Conservation (phyloP, 2,329 filamentous ascomycete species). For the Annulohypoxylon truncatum region DNA sequence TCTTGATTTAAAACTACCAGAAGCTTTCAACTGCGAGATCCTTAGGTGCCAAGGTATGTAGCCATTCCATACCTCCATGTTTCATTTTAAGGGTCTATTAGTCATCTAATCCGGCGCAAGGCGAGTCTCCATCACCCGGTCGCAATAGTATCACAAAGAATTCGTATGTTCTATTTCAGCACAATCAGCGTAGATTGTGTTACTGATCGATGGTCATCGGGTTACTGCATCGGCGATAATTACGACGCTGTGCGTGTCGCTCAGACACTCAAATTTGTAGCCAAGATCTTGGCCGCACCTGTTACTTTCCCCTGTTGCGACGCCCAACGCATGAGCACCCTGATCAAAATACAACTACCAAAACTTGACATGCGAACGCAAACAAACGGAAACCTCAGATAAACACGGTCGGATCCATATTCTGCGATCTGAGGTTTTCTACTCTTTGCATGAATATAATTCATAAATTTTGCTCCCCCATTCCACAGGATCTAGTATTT, state of each 20-base stretch:
- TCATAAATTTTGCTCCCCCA: background rate
- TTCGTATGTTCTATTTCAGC: background rate
- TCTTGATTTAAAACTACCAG: background rate
- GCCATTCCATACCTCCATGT: background rate
- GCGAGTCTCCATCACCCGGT: background rate
- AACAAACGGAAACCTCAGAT: background rate
- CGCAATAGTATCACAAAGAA: background rate
- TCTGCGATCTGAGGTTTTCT: background rate
- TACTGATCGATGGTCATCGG: background rate
- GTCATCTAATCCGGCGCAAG: background rate
- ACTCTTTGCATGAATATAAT: background rate
- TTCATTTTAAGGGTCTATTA: background rate
- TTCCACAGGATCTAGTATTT: background rate
- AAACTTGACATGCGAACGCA: background rate
- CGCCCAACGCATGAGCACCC: background rate
- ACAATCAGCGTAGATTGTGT: background rate
- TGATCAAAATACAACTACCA: background rate
- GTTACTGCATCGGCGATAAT: background rate
- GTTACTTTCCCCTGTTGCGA: conserved; percentile 9
- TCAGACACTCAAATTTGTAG: conserved; percentile 16
- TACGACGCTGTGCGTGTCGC: background rate
- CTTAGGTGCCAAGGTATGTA: background rate
- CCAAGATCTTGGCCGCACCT: conserved; percentile 26
- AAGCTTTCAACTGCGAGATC: background rate
- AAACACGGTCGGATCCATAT: background rate